These are phyloP conservation scores for Tolypocladium tropicale DNA, from an alignment of 2,329 filamentous ascomycete species.

Conservation along the genomic window DNA sequence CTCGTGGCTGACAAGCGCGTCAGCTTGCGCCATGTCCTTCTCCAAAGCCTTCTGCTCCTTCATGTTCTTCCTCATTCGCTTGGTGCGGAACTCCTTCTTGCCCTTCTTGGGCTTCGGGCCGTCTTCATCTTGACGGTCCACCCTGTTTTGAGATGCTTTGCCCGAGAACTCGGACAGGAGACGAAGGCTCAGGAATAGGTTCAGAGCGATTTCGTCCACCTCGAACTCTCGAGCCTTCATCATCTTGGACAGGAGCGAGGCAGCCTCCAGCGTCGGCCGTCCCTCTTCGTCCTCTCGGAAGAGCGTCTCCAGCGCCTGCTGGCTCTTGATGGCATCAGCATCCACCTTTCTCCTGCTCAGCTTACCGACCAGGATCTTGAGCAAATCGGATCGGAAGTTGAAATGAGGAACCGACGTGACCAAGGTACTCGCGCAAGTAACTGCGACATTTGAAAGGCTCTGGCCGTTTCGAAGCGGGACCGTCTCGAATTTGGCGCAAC, in stretches of 20 bases:
- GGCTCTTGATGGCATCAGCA: constrained; percentile 66
- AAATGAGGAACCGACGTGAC: constrained; percentile 83
- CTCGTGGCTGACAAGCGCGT: constrained; percentile 84
- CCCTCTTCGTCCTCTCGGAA: constrained; percentile 88
- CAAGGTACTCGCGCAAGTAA: constrained; percentile 76
- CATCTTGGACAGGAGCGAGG: constrained; percentile 82
- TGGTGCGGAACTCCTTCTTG: constrained; percentile 80
- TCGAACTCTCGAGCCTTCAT: constrained; percentile 80
- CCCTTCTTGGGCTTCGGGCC: constrained; percentile 42
- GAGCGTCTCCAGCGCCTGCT: constrained; percentile 67
- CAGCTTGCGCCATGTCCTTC: constrained; percentile 87
- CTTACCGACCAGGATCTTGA: constrained; percentile 80
- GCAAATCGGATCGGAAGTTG: constrained; percentile 82
- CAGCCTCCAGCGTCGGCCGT: constrained; percentile 75
- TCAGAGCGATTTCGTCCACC: constrained; percentile 76
- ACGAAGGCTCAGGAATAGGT: constrained; percentile 83
- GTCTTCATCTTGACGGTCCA: constrained; percentile 40
- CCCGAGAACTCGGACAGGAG: constrained; percentile 78
- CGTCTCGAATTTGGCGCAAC: constrained; percentile 50
- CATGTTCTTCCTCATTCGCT: constrained; percentile 70
- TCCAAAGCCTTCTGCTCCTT: constrained; percentile 82
- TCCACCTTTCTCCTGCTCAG: constrained; percentile 65
- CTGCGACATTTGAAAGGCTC: constrained; percentile 61
- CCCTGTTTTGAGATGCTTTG: constrained; percentile 68
- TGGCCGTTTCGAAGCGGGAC: constrained; percentile 27